These are phyloP conservation scores for Cubamyces lactineus DNA, from an alignment of 768 basidiomycete species.

Conservation along the genomic window DNA sequence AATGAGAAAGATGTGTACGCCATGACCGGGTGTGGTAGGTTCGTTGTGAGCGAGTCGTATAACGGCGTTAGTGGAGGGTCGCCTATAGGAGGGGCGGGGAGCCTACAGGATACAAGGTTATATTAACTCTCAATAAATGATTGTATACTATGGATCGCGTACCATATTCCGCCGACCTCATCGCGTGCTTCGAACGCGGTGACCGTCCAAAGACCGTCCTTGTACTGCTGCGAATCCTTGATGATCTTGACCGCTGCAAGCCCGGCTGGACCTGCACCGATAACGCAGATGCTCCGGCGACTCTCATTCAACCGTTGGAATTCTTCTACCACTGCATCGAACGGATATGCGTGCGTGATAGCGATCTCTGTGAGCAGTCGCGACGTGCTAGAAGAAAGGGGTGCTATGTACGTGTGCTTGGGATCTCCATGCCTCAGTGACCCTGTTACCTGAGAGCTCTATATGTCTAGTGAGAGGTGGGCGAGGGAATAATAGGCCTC, in stretches of 20 bases:
- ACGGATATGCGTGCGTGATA: neutral
- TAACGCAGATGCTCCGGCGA: constrained; percentile 55
- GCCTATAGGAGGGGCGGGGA: constrained; percentile 53
- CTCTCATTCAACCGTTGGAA: constrained; percentile 3
- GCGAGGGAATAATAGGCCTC: too few species aligned
- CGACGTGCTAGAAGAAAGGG: neutral
- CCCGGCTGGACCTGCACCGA: constrained; percentile 80
- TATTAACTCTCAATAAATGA: neutral
- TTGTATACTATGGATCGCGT: constrained; percentile 25
- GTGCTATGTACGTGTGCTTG: constrained; percentile 10
- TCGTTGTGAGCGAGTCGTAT: constrained; percentile 83
- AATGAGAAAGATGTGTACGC: constrained; percentile 64
- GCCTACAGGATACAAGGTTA: constrained; percentile 38
- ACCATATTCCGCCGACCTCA: constrained; percentile 81
- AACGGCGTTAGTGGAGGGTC: constrained; percentile 67
- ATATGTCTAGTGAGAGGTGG: too few species aligned
- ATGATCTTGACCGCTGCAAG: constrained; percentile 70
- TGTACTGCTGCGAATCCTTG: constrained; percentile 58
- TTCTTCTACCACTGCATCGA: constrained; percentile 6
- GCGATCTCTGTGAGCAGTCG: neutral
- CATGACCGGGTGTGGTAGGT: constrained; percentile 82
- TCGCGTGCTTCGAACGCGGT: constrained; percentile 66
- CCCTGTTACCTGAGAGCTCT: neutral
- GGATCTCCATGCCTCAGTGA: constrained; percentile 1
- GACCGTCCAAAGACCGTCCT: constrained; percentile 63